These are phyloP conservation scores for Botrytis galanthina DNA, from an alignment of 2,329 filamentous ascomycete species.

Conservation along the genomic window DNA sequence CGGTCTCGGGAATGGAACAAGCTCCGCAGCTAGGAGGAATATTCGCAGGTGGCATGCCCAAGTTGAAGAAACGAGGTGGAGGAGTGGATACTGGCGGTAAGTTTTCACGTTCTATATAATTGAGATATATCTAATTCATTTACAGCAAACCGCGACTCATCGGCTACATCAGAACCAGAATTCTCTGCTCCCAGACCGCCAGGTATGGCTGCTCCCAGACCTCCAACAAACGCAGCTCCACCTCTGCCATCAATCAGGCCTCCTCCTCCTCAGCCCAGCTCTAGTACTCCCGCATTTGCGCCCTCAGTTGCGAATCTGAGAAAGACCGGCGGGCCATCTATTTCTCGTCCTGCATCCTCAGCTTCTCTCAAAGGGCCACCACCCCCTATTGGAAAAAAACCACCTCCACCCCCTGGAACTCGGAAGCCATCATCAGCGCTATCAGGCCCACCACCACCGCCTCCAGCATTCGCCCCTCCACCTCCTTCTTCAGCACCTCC, in stretches of 20 bases:
- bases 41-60: constrained; percentile 93
- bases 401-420: constrained; percentile 58
- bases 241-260: constrained; percentile 41
- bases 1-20: constrained; percentile 49
- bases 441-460: constrained; percentile 38
- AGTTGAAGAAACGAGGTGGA: constrained; percentile 82
- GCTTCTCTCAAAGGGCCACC: constrained; percentile 68
- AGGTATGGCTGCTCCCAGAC: constrained; percentile 51
- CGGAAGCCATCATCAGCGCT: constrained; percentile 53
- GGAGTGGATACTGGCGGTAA: constrained; percentile 71
- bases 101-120: constrained; percentile 5
- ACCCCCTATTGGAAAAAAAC: constrained; percentile 75
- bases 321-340: constrained; percentile 52
- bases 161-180: constrained; percentile 81
- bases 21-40: constrained; percentile 82
- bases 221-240: constrained; percentile 57
- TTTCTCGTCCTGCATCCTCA: constrained; percentile 58
- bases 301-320: constrained; percentile 59
- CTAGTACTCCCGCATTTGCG: constrained; percentile 49
- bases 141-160: constrained; percentile 62
- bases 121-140: constrained; percentile 27
- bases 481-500: constrained; percentile 38
- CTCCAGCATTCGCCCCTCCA: constrained; percentile 34
- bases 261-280: constrained; percentile 45
- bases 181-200: constrained; percentile 61